These are phyloP conservation scores for Yamadazyma mexicana DNA, from an alignment of 1,139 yeast genomes.

Conservation along the genomic window DNA sequence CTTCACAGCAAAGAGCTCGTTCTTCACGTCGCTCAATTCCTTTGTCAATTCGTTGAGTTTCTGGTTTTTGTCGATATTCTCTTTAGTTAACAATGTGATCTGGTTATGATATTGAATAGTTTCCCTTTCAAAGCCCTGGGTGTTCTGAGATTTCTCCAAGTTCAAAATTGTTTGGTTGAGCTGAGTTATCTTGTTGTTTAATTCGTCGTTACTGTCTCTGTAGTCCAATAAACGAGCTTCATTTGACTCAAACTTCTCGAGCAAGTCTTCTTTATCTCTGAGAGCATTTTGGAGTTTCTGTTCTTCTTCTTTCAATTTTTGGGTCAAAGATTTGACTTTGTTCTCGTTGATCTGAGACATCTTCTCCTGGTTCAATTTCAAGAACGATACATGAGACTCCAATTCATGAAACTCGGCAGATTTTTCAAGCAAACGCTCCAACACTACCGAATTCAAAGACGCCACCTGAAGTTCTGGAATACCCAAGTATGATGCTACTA, in stretches of 20 bases:
- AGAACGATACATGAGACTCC: constrained; percentile 50
- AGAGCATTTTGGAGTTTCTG: constrained; percentile 30
- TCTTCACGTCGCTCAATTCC: constrained; percentile 36
- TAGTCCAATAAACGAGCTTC: constrained; percentile 12
- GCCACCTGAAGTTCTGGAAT: constrained; percentile 25
- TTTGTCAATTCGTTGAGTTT: constrained; percentile 37
- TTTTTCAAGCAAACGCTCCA: constrained; percentile 40
- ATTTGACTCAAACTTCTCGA: constrained; percentile 20
- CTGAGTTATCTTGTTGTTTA: constrained; percentile 22
- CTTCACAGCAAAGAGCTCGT: constrained; percentile 41
- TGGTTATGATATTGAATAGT: constrained; percentile 51
- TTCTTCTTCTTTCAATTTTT: constrained; percentile 25
- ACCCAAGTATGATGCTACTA: constrained; percentile 33
- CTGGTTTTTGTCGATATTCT: constrained; percentile 49
- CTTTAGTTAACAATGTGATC: constrained; percentile 47
- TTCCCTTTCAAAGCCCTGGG: constrained; percentile 33
- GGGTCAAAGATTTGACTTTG: constrained; percentile 21
- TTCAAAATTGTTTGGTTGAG: constrained; percentile 17
- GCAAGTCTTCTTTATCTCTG: constrained; percentile 25
- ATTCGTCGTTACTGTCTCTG: constrained; percentile 23
- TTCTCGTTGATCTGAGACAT: constrained; percentile 33
- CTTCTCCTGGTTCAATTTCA: constrained; percentile 58
- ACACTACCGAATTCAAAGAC: constrained; percentile 20
- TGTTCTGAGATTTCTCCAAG: constrained; percentile 14
- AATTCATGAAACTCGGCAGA: constrained; percentile 50